These are phyloP conservation scores for Teratosphaeria nubilosa DNA, from an alignment of 2,329 filamentous ascomycete species.

Conservation along the genomic window DNA sequence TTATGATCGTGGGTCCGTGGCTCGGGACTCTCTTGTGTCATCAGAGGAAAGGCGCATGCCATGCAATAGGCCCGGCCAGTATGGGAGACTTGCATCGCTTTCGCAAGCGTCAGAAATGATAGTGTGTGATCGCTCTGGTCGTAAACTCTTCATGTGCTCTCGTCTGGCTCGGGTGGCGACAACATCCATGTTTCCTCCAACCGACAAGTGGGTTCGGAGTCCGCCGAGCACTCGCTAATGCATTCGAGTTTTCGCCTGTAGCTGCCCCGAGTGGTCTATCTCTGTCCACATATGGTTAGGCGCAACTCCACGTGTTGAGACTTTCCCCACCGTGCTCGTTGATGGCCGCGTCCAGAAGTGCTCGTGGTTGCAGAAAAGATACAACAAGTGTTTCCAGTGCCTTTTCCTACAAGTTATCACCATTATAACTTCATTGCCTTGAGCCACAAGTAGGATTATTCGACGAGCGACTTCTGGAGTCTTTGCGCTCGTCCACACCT, in stretches of 20 bases:
- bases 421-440: neutral
- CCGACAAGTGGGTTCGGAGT: too few species aligned
- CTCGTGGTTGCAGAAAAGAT: neutral
- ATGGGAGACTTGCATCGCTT: too few species aligned
- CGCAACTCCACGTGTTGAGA: neutral
- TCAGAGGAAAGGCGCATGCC: too few species aligned
- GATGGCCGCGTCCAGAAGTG: neutral
- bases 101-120: too few species aligned
- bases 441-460: neutral
- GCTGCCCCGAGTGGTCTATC: neutral
- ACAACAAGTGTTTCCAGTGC: neutral
- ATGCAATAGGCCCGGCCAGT: too few species aligned
- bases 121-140: too few species aligned
- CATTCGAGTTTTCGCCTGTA: neutral
- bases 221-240: too few species aligned
- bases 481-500: conserved; percentile 43
- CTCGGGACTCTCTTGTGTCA: neutral
- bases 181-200: too few species aligned
- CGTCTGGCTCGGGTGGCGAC: too few species aligned
- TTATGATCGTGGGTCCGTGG: neutral
- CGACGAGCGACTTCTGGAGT: conserved; percentile 47
- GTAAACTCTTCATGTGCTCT: too few species aligned
- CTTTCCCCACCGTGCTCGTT: neutral
- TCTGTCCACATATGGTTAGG: neutral
- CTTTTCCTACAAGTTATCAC: neutral